Evolutionary conservation across 768 basidiomycete species (phyloP), one percentile per base, ranked within the genome.

Genomic region (Naganishia vaughanmartiniae): DNA sequence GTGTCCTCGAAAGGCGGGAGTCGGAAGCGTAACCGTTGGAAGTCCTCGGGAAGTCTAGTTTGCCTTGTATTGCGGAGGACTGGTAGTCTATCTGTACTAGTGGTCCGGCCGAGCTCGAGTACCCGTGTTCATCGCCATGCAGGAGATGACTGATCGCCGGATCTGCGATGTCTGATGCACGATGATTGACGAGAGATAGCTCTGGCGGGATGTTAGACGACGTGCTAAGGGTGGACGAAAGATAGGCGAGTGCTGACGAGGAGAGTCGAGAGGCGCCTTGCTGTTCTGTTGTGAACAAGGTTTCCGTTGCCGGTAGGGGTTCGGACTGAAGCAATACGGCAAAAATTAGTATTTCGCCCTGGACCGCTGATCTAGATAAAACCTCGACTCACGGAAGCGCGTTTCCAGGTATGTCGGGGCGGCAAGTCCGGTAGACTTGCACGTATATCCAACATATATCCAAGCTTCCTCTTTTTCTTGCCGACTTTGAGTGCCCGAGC

Each of bases 131-230:
- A 15, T 63, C 42, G 26, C 39, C 42, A n/a, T 42, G 24, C 26
- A 30, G 24, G 12, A 15, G 42, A 17, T 39, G 39, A 19, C 26
- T 45, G 24, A 30, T 26, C 21, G 17, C 10, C 2, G 60, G 60
- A 11, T 28, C 24, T 3, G 60, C 26, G 1, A 34, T 45, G 15
- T 24, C 4, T 15, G n/a, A 24, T 21, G 39, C 36, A 5, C 26
- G 60, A 30, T 63, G 30, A 26, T 63, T 63, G n/a, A 63, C 60
- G 12, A 63, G 36, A 1, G 60, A 42, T 3, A 63, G 60, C 30
- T 63, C 60, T 21, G 60, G 60, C 24, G 60, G 60, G 39, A 45
- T 63, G 39, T 46, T 63, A 42, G 60, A 63, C 5, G 60, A 63
- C 17, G 42, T 63, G 60, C 39, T 63, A 17, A 63, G 60, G 24